Evolutionary conservation across 1,284 basidiomycete species (phyloP), one percentile per base, ranked within the genome.

Genomic region (Ustilago loliicola): DNA sequence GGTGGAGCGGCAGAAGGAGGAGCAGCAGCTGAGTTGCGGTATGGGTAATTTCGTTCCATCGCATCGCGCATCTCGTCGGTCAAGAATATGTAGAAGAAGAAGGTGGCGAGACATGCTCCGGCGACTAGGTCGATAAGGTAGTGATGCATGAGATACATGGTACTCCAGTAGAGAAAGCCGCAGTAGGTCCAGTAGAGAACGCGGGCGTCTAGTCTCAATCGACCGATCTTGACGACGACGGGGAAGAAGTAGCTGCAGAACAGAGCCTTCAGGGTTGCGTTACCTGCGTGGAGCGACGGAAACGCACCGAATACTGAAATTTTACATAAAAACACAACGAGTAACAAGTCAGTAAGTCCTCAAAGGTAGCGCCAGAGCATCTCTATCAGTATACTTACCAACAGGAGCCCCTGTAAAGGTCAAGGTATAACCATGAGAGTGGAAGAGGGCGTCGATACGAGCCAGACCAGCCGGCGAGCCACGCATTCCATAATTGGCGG

Each of bases 161-260:
- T 99, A 27, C 93, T 92, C 96, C 96, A 98, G 87, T 97, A 99
- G 1, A 99, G 90, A 36, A 94, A 88, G n/a, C 91, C 91, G 2
- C 91, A 91, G 87, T 99, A 98, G 0, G 87, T 88, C 94, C 95
- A 98, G 69, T 92, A 92, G 75, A 90, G 90, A 1, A 87, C 81
- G 15, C 62, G 88, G 88, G 17, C 89, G 21, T 83, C 82, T 27
- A 83, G 36, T 23, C 77, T 66, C 36, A 83, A 23, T 17, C 75
- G 50, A 17, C 79, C 80, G 27, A 85, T 51, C 48, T 57, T 68
- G 63, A 85, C 48, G 21, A 62, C 61, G 25, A 82, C 23, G 0
- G 94, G 94, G 91, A 98, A 99, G 88, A 98, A 98, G 88, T 99
- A 95, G 34, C 93, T 91, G 74, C 97, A 88, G 89, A 97, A 96